These are phyloP conservation scores for Solanum etuberosum DNA, from an alignment of 257 asterid genomes.

Conservation along the genomic window DNA sequence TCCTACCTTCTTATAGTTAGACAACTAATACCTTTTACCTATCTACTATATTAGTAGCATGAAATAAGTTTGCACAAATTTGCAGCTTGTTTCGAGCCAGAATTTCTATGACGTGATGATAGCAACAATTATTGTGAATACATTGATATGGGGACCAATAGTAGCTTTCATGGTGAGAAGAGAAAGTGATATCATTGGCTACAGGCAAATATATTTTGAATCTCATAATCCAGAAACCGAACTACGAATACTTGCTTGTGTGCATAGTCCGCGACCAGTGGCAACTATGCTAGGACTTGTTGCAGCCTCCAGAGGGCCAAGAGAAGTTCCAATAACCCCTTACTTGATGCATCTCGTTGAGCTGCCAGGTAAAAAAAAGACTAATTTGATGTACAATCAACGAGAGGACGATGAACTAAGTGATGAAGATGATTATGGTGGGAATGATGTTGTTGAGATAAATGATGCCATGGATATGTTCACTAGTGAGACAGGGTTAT, in stretches of 20 bases:
- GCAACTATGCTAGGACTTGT: conserved; percentile 72
- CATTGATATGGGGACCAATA: conserved; percentile 85
- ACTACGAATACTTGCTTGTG: conserved; percentile 66
- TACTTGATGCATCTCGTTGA: conserved; percentile 85
- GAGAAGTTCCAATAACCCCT: conserved; percentile 50
- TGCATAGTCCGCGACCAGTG: conserved; percentile 84
- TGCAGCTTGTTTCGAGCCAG: conserved; percentile 57
- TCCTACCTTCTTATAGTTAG: not conserved
- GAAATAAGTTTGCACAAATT: not conserved
- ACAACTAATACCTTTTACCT: not conserved
- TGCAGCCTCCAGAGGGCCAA: conserved; percentile 63
- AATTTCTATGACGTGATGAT: conserved; percentile 64
- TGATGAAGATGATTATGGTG: conserved; percentile 90
- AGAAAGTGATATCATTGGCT: conserved; percentile 62
- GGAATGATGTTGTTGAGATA: conserved; percentile 89
- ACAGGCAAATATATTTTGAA: conserved; percentile 56
- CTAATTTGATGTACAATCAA: conserved; percentile 61
- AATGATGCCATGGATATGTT: conserved; percentile 87
- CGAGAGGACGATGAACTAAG: conserved; percentile 79
- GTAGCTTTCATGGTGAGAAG: conserved; percentile 69
- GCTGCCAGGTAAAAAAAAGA: conserved; percentile 67
- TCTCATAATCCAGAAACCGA: conserved; percentile 64
- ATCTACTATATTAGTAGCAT: not conserved
- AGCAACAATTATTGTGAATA: conserved; percentile 61
- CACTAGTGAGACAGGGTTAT: conserved; percentile 53